A percentile compares a stretch with the other conserved stretches of the same genome.
These are phyloP conservation scores for Austroboletus eburneus DNA, from an alignment of 768 basidiomycete genomes.

Conservation along the genomic window DNA sequence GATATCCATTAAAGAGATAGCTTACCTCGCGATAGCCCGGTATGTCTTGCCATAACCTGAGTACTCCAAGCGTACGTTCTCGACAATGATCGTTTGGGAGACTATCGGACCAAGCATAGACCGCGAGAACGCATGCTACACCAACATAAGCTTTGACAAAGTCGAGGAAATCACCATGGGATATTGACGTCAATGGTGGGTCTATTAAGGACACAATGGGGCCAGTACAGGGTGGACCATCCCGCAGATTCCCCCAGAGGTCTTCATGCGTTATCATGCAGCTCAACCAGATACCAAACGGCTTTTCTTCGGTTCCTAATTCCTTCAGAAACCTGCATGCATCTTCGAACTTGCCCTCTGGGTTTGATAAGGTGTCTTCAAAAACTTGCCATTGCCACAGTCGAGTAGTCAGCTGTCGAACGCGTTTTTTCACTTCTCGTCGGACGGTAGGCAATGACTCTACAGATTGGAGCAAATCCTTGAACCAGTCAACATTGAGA, in stretches of 20 bases:
- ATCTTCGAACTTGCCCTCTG: slow-evolving; percentile 45
- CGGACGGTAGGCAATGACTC: slow-evolving; percentile 31
- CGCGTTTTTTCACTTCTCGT: slow-evolving; percentile 40
- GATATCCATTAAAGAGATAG: slow-evolving; percentile 15
- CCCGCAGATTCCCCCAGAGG: slow-evolving; percentile 30
- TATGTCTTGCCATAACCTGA: slow-evolving; percentile 41
- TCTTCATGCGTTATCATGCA: slow-evolving; percentile 60
- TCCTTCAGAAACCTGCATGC: slow-evolving; percentile 56
- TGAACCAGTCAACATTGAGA: slow-evolving; percentile 38
- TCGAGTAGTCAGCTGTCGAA: slow-evolving; percentile 45
- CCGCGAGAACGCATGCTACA: slow-evolving; percentile 60
- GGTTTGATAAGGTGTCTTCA: slow-evolving; percentile 55
- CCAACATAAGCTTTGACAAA: slow-evolving; percentile 68
- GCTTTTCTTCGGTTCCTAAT: slow-evolving; percentile 58
- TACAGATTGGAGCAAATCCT: slow-evolving; percentile 20
- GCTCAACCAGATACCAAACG: slow-evolving; percentile 70
- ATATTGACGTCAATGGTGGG: slow-evolving; percentile 21
- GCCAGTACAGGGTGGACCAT: slow-evolving; percentile 14
- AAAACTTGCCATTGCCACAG: slow-evolving; percentile 58
- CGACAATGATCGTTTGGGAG: slow-evolving; percentile 60
- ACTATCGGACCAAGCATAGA: slow-evolving; percentile 80
- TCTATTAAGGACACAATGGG: slow-evolving; percentile 41
- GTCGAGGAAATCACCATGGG: slow-evolving; percentile 57
- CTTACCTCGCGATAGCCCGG: slow-evolving; percentile 76
- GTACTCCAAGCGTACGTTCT: slow-evolving; percentile 56